Base-by-base conservation (phyloP, 2,329 filamentous ascomycete genomes). In the Penicillium italicum region DNA sequence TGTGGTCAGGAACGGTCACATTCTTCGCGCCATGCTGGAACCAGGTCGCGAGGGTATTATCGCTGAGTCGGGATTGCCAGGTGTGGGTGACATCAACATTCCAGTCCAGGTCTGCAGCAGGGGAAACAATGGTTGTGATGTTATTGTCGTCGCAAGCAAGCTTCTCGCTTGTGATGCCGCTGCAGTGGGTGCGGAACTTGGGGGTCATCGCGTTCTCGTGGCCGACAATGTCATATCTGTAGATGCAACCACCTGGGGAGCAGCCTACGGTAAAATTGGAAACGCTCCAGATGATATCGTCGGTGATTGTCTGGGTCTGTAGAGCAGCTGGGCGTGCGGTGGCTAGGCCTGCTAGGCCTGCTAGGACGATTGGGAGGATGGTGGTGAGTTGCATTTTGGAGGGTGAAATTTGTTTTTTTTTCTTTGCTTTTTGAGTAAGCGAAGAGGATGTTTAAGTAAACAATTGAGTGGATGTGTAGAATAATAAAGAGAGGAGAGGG, bases 131-230 rank as follows among this genome's bases (percentile, higher is more conserved):
- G 3, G 68, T 58, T 1, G 57, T 61, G 53, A 71, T 59, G 26
- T 64, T 57, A 24, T 55, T 36, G 62, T 71, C 57, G 18, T 60
- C 57, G 56, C 72, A 75, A 51, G 61, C 59, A 18, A 63, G 64
- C 3, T 55, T 46, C 33, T 68, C 46, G 24, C 41, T 53, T 26
- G 64, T 63, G 26, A 62, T 61, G 18, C 71, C 71, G 36, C 61
- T 59, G 63, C 72, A 75, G 49, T 62, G 63, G 37, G 72, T 71
- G 46, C 65, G 66, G 64, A 75, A 75, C 20, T 61, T 66, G 7
- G 72, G 72, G 5, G 67, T 69, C 53, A 69, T 69, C 9, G 52
- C 16, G 18, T 67, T 66, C 7, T 52, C 54, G 14, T 60, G 30
- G 22, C 67, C 67, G 28, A 41, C 42, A 45, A 75, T 69, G 52